These are phyloP conservation scores for Huntiella abstrusa DNA, from an alignment of 2,329 filamentous ascomycete species.

Conservation along the genomic window DNA sequence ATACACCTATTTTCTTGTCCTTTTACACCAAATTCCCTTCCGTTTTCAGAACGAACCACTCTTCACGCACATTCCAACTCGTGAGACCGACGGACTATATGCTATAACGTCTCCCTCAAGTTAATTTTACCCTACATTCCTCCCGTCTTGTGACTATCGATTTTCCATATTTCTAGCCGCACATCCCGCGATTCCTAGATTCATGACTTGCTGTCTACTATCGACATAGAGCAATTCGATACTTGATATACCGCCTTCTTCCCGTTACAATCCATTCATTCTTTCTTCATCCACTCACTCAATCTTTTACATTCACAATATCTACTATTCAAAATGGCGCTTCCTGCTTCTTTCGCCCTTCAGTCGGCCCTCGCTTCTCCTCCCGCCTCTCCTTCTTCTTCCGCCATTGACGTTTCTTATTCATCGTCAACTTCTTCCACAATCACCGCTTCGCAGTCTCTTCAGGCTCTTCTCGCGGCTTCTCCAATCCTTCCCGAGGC, in stretches of 20 bases:
- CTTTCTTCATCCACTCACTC: not conserved
- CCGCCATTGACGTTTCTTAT: conserved; percentile 23
- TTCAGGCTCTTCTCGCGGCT: conserved; percentile 37
- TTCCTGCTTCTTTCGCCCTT: conserved; percentile 33
- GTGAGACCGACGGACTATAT: too few relatives aligned
- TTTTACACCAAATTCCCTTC: too few relatives aligned
- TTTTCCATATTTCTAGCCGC: too few relatives aligned
- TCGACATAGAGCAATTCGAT: not conserved
- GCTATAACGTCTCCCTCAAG: too few relatives aligned
- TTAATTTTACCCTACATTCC: too few relatives aligned
- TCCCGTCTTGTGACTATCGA: too few relatives aligned
- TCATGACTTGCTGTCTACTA: too few relatives aligned
- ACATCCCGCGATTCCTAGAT: too few relatives aligned
- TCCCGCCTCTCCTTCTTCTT: conserved; percentile 29
- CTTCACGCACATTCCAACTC: too few relatives aligned
- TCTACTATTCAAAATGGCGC: conserved; percentile 27
- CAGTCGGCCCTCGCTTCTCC: conserved; percentile 35
- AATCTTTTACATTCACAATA: not conserved
- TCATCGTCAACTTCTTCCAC: too few relatives aligned
- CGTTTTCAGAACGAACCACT: too few relatives aligned
- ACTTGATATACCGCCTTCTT: not conserved
- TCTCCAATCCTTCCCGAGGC: conserved; percentile 16
- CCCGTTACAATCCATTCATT: not conserved
- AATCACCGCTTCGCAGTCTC: conserved; percentile 38
- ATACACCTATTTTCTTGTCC: too few relatives aligned